Evolutionary conservation across 805 yeast species (phyloP).

Genomic region (Kluyveromyces dobzhanskii): DNA sequence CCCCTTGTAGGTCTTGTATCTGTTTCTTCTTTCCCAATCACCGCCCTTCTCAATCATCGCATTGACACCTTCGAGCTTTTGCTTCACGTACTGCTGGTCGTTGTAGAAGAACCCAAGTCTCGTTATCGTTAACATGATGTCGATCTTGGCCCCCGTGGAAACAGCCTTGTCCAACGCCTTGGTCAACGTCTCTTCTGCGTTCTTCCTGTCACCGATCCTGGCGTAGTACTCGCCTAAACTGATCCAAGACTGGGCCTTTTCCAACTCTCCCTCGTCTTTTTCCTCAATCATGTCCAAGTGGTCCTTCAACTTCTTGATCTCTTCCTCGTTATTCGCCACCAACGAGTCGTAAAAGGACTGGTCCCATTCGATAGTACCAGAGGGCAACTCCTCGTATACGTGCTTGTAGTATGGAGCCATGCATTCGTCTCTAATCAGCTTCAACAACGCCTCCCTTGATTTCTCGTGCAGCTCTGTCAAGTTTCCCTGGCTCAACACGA

Average conservation of each 20-base stretch:
- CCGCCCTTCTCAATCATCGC: conserved; percentile 89
- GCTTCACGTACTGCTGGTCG: conserved; percentile 61
- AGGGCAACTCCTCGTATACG: conserved; percentile 41
- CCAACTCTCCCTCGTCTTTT: conserved; percentile 77
- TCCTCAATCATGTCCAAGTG: conserved; percentile 42
- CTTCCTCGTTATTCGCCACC: conserved; percentile 43
- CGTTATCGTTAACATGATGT: conserved; percentile 68
- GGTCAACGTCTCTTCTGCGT: conserved; percentile 57
- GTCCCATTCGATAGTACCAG: conserved; percentile 46
- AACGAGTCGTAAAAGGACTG: conserved; percentile 45
- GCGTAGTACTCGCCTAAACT: conserved; percentile 86
- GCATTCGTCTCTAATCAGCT: conserved; percentile 47
- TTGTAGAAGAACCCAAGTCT: conserved; percentile 86
- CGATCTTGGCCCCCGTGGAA: conserved; percentile 85
- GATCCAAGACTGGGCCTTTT: conserved; percentile 65
- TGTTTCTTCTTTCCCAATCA: conserved; percentile 97
- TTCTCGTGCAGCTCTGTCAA: conserved; percentile 35
- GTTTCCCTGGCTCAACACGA: conserved; percentile 41
- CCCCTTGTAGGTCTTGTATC: conserved; percentile 88
- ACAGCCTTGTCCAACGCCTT: conserved; percentile 75
- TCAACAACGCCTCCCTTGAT: conserved; percentile 39
- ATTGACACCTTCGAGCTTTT: conserved; percentile 66
- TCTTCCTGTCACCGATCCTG: conserved; percentile 67
- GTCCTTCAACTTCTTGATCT: conserved; percentile 39
- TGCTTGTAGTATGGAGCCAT: conserved; percentile 81